Evolutionary conservation across 495 filamentous ascomycete species (phyloP), one percentile per base, ranked within the genome.

Genomic region (Acidiella bohemica): DNA sequence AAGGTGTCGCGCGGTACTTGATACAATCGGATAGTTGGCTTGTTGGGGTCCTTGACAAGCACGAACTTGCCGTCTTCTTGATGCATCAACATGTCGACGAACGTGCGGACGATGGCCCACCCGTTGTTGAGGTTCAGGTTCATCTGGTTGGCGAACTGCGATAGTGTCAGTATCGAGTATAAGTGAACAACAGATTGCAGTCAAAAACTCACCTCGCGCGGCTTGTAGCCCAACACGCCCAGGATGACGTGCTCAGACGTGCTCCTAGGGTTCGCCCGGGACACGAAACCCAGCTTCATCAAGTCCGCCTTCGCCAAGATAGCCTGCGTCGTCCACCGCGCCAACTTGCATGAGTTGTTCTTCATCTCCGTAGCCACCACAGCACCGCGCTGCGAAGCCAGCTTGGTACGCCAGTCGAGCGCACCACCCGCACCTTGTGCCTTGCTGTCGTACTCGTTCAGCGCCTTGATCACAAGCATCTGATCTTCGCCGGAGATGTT

Each of bases 361-460:
- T 97, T 97, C 90, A 97, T 97, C 63, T 90, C 90, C n/a, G 90
- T 97, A 14, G 90, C 90, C 12, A 97, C 80, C 22, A 96, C 87
- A 20, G 90, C 90, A 70, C 90, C 90, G 43, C 90, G 76, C 67
- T 94, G 85, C 45, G 79, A 81, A 39, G 76, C 78, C 34, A 97
- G 75, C 72, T 96, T 97, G 42, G 74, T 75, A 55, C 88, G 75
- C 90, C 90, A 97, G 70, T 97, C 87, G 20, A 96, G 68, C 29
- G 90, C 92, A 41, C 84, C 83, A 47, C 90, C 88, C 47, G 81
- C 81, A 39, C 90, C 90, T 54, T 90, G 88, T 8, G 92, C 90
- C 66, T 94, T 94, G 72, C 71, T 81, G 64, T 97, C 90, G 60
- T 95, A 97, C 67, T 97, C 90, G 66, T 97, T 97, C 38, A 97